Conservation (phyloP, 768 basidiomycete genomes). For the Suillus cothurnatus region DNA sequence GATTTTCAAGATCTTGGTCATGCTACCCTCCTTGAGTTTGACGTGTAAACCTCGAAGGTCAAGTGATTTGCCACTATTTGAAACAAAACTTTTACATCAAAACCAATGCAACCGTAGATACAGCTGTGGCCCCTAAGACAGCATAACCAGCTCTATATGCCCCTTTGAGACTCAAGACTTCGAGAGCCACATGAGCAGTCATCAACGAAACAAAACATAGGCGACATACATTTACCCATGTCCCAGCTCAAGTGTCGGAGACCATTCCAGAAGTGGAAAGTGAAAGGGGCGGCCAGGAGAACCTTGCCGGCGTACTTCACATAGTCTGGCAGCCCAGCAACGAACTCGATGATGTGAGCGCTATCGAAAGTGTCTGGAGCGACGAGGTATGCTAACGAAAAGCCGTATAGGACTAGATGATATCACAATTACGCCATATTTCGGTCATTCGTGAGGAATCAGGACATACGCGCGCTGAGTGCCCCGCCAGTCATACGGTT, state of each 20-base stretch:
- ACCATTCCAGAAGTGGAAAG: slow-evolving; percentile 91
- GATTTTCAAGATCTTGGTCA: not conserved
- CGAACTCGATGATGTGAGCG: slow-evolving; percentile 71
- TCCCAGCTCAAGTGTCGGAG: slow-evolving; percentile 93
- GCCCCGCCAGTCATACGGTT: slow-evolving; percentile 86
- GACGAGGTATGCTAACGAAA: slow-evolving; percentile 82
- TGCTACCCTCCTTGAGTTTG: not conserved
- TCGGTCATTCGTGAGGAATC: not conserved
- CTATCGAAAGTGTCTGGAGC: slow-evolving; percentile 83
- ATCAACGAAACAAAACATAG: not conserved
- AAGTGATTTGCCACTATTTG: not conserved
- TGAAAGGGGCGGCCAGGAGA: slow-evolving; percentile 82
- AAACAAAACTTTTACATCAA: slow-evolving; percentile 37
- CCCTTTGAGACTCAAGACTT: slow-evolving; percentile 81
- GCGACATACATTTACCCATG: slow-evolving; percentile 75
- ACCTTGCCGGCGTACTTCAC: slow-evolving; percentile 78
- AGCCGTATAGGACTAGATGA: slow-evolving; percentile 78
- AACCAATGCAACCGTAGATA: slow-evolving; percentile 74
- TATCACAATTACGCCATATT: slow-evolving; percentile 7
- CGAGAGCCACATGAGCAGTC: slow-evolving; percentile 5
- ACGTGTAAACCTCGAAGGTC: slow-evolving; percentile 1
- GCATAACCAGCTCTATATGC: slow-evolving; percentile 82
- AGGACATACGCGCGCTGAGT: slow-evolving; percentile 71
- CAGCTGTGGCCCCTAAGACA: slow-evolving; percentile 76
- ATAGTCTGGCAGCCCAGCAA: slow-evolving; percentile 70